Conservation (phyloP, 352 stramenopile genomes). For the Phytophthora nicotianae region DNA sequence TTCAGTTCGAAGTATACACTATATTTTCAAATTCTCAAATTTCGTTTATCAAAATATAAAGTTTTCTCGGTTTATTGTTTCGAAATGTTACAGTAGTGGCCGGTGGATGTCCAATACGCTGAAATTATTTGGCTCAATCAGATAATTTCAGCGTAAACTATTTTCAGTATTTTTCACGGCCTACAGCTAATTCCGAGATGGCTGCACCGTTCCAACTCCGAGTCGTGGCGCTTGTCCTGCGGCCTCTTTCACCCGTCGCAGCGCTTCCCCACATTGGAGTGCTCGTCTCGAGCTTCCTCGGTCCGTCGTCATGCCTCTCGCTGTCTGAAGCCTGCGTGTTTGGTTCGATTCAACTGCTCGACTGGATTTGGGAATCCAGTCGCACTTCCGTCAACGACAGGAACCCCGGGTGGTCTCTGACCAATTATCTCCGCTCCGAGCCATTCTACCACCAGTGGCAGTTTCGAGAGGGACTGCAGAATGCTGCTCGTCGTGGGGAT, state of each 20-base stretch:
- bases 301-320: neutral
- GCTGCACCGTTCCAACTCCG: neutral
- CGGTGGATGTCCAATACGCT: too few relatives aligned
- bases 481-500: neutral
- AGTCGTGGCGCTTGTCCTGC: conserved; percentile 3
- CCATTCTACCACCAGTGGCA: conserved; percentile 7
- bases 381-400: conserved; percentile 1
- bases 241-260: neutral
- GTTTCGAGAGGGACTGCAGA: conserved; percentile 1
- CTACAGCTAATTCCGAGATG: too few relatives aligned
- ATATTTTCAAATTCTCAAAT: too few relatives aligned
- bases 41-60: too few relatives aligned
- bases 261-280: conserved; percentile 6
- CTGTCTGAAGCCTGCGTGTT: conserved; percentile 1
- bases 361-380: conserved; percentile 6
- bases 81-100: too few relatives aligned
- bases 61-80: too few relatives aligned
- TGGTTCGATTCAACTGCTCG: neutral
- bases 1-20: too few relatives aligned
- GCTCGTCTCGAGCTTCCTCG: conserved; percentile 5
- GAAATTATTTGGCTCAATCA: too few relatives aligned
- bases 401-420: neutral
- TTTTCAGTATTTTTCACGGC: too few relatives aligned
- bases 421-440: conserved; percentile 3
- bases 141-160: too few relatives aligned